Evolutionary conservation across 2,329 filamentous ascomycete species (phyloP), one percentile per base, ranked within the genome.

Genomic region (Colletotrichum spaethianum): DNA sequence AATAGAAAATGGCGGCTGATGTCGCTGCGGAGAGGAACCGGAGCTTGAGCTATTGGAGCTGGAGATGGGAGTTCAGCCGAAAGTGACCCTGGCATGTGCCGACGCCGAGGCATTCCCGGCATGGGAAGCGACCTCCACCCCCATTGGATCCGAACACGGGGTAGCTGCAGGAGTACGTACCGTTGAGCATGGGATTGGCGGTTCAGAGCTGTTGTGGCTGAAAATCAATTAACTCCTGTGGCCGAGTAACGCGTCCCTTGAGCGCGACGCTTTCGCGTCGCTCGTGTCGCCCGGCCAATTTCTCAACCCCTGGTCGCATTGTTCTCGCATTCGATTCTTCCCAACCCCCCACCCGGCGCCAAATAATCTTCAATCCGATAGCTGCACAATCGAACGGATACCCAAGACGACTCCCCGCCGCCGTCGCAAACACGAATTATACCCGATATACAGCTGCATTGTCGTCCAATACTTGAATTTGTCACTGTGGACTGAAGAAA

Each of bases 11-110:
- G 31, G 38, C 28, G 18, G 38, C 44, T 53, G 26, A 33, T 69
- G 48, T 62, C 26, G 64, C 65, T 68, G n/a, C 59, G 42, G 23
- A 57, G 62, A 46, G 61, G 64, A 36, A 56, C 48, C 11, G 44
- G 52, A 62, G 42, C 50, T 63, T 6, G 33, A 68, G 53, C 50
- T 67, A 52, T 33, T 71, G 62, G 57, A 67, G 50, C 57, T 73
- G 69, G 36, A 38, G 53, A 44, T 56, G 38, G 57, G 28, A 63
- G 40, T 56, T 71, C 56, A 66, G 69, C 71, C 62, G 61, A 73
- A 55, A 71, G 31, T 61, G 62, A 42, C 59, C 60, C 75, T 76
- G 69, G 74, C 77, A 79, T 80, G 78, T 80, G 78, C 78, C 78
- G 78, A 79, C 78, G 77, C 76, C 69, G 64, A 73, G 74, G 57